Percentiles rank a stretch among this genome's conserved stretches.
Conservation (phyloP, 495 filamentous ascomycete species). For the Tuber umbilicatum region DNA sequence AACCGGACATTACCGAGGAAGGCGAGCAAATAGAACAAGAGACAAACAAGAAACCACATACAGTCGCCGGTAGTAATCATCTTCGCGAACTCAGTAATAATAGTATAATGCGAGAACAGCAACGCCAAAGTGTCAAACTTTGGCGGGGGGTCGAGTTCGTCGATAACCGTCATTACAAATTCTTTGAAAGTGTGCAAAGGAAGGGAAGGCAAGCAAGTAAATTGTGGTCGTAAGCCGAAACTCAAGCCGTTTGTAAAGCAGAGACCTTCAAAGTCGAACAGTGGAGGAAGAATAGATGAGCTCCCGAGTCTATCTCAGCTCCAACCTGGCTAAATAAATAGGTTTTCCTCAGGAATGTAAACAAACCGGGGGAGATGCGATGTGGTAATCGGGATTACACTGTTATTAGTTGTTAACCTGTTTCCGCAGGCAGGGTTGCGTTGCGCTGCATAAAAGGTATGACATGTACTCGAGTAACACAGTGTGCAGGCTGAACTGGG, state of each 20-base stretch:
- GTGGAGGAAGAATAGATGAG: not conserved
- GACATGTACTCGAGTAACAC: not conserved
- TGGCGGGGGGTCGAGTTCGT: slow-evolving; percentile 17
- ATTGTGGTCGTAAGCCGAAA: slow-evolving; percentile 4
- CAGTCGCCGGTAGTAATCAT: slow-evolving; percentile 32
- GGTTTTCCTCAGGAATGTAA: not conserved
- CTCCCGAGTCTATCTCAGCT: not conserved
- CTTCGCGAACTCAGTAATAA: slow-evolving; percentile 23
- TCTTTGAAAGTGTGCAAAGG: slow-evolving; percentile 22
- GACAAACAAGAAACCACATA: slow-evolving; percentile 3
- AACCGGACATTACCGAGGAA: not conserved
- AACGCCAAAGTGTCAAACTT: slow-evolving; percentile 31
- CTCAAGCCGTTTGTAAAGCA: slow-evolving; percentile 4
- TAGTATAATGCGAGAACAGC: slow-evolving; percentile 30
- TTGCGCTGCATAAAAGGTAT: slow-evolving; percentile 2
- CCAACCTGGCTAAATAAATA: not conserved
- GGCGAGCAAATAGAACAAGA: not conserved
- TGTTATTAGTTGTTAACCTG: not conserved
- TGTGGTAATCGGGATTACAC: not conserved
- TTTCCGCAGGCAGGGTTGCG: not conserved
- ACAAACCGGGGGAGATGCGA: not conserved
- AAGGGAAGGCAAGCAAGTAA: slow-evolving; percentile 6
- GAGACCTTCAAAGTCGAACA: not conserved
- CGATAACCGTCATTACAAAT: not conserved
- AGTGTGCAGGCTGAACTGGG: not conserved